phyloP scores from a whole-genome alignment of 1,139 yeast genomes.

The Suhomyces maxii region DNA sequence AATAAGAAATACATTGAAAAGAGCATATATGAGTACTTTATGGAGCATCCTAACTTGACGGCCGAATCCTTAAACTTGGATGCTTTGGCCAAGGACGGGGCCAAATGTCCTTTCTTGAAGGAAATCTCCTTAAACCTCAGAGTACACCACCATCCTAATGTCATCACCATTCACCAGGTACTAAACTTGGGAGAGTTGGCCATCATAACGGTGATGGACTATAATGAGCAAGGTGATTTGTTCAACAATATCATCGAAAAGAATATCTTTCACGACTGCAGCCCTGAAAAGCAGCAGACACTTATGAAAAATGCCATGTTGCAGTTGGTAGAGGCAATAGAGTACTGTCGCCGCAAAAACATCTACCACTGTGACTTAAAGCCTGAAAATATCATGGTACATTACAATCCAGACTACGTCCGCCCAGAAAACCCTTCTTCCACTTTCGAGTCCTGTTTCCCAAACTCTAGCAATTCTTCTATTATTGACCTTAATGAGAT shows the following conservation, averaged over 20 bases:
- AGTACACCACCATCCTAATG: constrained; percentile 77
- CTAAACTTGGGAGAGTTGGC: constrained; percentile 54
- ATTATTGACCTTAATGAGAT: constrained; percentile 55
- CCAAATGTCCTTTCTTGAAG: constrained; percentile 49
- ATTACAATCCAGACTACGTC: constrained; percentile 30
- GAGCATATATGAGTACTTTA: constrained; percentile 32
- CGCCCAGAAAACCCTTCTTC: constrained; percentile 14
- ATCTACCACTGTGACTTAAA: constrained; percentile 88
- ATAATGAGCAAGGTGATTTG: constrained; percentile 78
- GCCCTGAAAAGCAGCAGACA: constrained; percentile 35
- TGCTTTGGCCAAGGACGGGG: constrained; percentile 43
- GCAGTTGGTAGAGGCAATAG: constrained; percentile 72
- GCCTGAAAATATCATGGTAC: constrained; percentile 81
- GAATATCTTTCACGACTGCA: constrained; percentile 45
- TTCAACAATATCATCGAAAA: constrained; percentile 77
- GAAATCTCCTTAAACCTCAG: constrained; percentile 73
- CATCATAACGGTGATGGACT: constrained; percentile 78
- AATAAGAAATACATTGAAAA: constrained; percentile 36
- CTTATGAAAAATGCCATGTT: constrained; percentile 70
- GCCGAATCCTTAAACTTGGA: constrained; percentile 42
- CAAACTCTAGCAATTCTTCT: neutral
- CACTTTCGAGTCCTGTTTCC: neutral
- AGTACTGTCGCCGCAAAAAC: constrained; percentile 63
- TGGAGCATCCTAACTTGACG: constrained; percentile 14
- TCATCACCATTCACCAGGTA: constrained; percentile 76